These are phyloP conservation scores for Prunus padus DNA, from an alignment of 306 rosid species.

Conservation along the genomic window DNA sequence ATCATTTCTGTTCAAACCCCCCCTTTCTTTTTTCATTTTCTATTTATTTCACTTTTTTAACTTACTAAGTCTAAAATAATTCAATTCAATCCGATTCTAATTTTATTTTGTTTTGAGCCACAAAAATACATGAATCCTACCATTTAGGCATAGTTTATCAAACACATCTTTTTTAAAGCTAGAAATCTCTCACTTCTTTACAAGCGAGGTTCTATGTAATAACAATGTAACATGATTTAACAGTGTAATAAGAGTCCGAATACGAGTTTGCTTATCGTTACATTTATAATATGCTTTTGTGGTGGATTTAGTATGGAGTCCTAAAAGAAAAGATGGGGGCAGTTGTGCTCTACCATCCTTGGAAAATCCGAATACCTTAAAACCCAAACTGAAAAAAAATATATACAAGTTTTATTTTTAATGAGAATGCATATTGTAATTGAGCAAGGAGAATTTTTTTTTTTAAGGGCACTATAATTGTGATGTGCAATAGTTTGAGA, in stretches of 20 bases:
- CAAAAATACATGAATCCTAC: neutral
- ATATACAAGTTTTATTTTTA: neutral
- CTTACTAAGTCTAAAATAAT: neutral
- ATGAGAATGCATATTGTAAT: neutral
- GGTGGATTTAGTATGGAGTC: no score
- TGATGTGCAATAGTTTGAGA: neutral
- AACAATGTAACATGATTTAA: no score
- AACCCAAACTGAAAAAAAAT: neutral
- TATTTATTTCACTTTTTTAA: neutral
- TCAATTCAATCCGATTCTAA: neutral
- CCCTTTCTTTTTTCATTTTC: neutral
- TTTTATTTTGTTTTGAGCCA: neutral
- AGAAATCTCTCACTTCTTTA: no score
- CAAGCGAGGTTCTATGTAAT: no score
- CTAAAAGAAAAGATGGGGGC: no score
- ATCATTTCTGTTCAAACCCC: constrained; percentile 24
- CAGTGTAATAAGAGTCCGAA: no score
- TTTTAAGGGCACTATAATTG: neutral
- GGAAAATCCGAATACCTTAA: neutral
- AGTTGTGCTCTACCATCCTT: neutral
- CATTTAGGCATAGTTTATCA: neutral
- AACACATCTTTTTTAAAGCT: neutral
- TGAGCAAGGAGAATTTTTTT: constrained; percentile 7
- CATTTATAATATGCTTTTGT: no score
- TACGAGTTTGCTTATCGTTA: rapidly evolving